A percentile compares a stretch with the other conserved stretches of the same genome.
Evolutionary conservation across 1,284 basidiomycete species (phyloP).

Genomic region (Laetiporus sulphureus): DNA sequence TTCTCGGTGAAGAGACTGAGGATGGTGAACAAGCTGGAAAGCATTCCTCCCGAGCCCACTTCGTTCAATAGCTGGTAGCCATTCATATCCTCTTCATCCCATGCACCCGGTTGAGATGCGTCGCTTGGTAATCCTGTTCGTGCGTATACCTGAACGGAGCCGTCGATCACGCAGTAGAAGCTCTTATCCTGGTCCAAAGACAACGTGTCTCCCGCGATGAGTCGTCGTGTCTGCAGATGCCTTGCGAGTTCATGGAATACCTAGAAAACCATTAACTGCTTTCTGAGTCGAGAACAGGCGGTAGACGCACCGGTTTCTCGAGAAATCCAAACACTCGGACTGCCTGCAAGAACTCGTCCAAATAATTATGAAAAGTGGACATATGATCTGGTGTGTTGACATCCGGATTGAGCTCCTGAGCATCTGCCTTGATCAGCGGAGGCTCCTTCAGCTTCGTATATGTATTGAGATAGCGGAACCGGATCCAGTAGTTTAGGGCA

Average conservation of each 20-base stretch:
- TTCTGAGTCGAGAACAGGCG: not conserved
- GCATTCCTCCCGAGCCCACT: constrained; percentile 90
- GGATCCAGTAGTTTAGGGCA: constrained; percentile 76
- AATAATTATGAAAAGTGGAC: constrained; percentile 85
- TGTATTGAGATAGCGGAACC: constrained; percentile 73
- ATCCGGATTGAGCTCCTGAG: constrained; percentile 80
- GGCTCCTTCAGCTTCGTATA: constrained; percentile 83
- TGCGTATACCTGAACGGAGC: constrained; percentile 82
- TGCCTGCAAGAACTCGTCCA: constrained; percentile 92
- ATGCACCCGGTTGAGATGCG: constrained; percentile 43
- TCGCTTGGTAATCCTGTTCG: constrained; percentile 47
- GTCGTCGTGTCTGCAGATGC: constrained; percentile 84
- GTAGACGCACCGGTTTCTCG: constrained; percentile 75
- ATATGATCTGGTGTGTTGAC: constrained; percentile 73
- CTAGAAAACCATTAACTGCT: constrained; percentile 28
- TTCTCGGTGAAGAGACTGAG: constrained; percentile 94
- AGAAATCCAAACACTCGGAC: constrained; percentile 94
- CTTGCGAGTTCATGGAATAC: constrained; percentile 93
- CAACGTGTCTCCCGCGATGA: constrained; percentile 88
- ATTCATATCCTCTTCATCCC: constrained; percentile 84
- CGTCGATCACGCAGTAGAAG: constrained; percentile 95
- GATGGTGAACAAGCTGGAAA: constrained; percentile 95
- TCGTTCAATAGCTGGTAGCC: constrained; percentile 93
- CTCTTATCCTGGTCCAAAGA: constrained; percentile 89
- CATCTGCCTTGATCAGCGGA: constrained; percentile 73